Conservation (phyloP, 2,329 filamentous ascomycete genomes). For the Monilinia aucupariae region DNA sequence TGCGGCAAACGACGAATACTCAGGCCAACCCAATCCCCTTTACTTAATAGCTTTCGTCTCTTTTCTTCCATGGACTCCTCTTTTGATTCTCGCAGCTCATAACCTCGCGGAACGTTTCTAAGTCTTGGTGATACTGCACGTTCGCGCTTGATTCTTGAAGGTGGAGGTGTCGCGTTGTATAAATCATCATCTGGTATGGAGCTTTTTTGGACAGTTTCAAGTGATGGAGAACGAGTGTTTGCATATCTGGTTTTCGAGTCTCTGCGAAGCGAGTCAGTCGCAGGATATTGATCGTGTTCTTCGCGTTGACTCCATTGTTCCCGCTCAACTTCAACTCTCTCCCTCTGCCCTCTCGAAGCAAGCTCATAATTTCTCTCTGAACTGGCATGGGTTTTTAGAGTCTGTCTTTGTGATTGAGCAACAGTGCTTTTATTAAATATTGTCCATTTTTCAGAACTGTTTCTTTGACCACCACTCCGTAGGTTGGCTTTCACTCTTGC, state of each 20-base stretch:
- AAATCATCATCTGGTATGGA: slow-evolving; percentile 23
- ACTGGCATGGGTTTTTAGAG: background rate
- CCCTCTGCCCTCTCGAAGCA: background rate
- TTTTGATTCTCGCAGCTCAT: slow-evolving; percentile 11
- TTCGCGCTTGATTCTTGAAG: slow-evolving; percentile 19
- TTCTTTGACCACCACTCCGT: slow-evolving; percentile 30
- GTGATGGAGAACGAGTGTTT: background rate
- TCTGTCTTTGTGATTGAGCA: slow-evolving; percentile 10
- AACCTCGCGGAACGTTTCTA: background rate
- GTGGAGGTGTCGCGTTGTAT: slow-evolving; percentile 27
- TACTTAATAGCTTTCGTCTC: slow-evolving; percentile 29
- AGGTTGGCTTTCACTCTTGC: slow-evolving; percentile 40
- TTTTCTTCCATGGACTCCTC: slow-evolving; percentile 26
- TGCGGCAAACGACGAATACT: slow-evolving; percentile 26
- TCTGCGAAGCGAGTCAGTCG: background rate
- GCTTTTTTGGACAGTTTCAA: background rate
- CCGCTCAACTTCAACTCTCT: background rate
- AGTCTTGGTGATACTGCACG: slow-evolving; percentile 7
- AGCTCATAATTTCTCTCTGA: background rate
- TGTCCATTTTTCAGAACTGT: slow-evolving; percentile 30
- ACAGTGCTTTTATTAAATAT: slow-evolving; percentile 21
- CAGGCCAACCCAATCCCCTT: slow-evolving; percentile 34
- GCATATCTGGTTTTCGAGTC: background rate
- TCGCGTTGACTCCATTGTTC: background rate
- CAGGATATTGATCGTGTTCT: background rate